These are phyloP conservation scores for Nitzschia sp. DNA, from an alignment of 108 stramenopile genomes.

Conservation along the genomic window DNA sequence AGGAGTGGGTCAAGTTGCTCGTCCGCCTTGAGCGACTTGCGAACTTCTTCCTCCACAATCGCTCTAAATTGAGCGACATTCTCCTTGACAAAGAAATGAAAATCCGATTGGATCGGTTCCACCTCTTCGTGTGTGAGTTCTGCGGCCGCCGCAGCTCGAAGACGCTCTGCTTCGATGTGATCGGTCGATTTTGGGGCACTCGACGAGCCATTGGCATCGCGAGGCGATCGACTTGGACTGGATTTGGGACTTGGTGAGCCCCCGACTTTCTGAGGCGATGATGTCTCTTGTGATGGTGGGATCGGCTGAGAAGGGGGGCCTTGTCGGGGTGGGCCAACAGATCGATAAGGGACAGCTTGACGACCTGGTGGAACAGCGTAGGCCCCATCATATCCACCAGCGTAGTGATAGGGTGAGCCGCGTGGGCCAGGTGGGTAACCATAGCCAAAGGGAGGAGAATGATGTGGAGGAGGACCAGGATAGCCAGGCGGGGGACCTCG, in stretches of 20 bases:
- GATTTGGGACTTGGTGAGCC: slow-evolving; percentile 9
- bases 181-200: not conserved
- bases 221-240: slow-evolving; percentile 16
- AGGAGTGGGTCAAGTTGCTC: slow-evolving; percentile 51
- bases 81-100: slow-evolving; percentile 78
- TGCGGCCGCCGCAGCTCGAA: slow-evolving; percentile 32
- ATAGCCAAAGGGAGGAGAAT: slow-evolving; percentile 8
- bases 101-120: slow-evolving; percentile 83
- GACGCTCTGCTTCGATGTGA: slow-evolving; percentile 43
- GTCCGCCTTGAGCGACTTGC: slow-evolving; percentile 21
- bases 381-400: slow-evolving; percentile 1
- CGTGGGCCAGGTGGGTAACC: slow-evolving; percentile 10
- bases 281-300: not conserved
- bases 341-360: not conserved
- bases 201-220: not conserved
- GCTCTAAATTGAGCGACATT: slow-evolving; percentile 33
- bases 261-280: not conserved
- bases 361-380: slow-evolving; percentile 6
- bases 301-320: not conserved
- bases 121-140: slow-evolving; percentile 52
- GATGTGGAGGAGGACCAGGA: slow-evolving; percentile 9
- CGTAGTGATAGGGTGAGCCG: not conserved
- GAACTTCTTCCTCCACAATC: slow-evolving; percentile 53
- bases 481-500: slow-evolving; percentile 6
- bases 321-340: not conserved